Base-by-base conservation (phyloP, 768 basidiomycete species). In the Tylopilus vinaceipallidus region DNA sequence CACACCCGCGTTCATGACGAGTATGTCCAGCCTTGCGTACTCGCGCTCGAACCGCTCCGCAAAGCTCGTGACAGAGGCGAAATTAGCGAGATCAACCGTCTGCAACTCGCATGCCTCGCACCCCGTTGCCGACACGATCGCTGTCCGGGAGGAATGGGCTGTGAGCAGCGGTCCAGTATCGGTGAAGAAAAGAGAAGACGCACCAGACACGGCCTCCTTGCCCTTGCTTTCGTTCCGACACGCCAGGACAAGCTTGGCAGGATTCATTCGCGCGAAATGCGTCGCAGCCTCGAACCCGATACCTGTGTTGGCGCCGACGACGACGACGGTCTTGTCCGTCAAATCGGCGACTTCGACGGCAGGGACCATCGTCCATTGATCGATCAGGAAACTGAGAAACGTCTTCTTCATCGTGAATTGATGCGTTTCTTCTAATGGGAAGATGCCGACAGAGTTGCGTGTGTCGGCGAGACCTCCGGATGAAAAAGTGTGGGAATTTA, bases 1-100 rank as follows among this genome's bases (percentile, higher is more conserved):
- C 2, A 72, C 45, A 0, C 53, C 76, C 1, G 78, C 76, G 23
- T 79, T 79, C 59, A 72, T 69, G 12, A 79, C 65, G 2, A 81
- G 59, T 20, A 78, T 52, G 20, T 62, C 60, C 7, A 59, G 29
- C 19, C 48, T 45, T 11, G 44, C 57, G n/a, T 20, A 43, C 6
- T 59, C 57, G 0, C 27, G 35, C 1, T 50, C 16, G 8, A 56
- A 48, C 20, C 22, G 45, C 24, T 59, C 52, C n/a, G 42, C 45
- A 10, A 61, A 59, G 4, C 40, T 29, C 3, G 3, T 36, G 10
- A 62, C 54, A 2, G 60, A 61, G 6, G 49, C 2, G 40, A 61
- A 62, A 7, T 56, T 43, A 2, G 52, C 48, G 1, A 62, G 49
- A n/a, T 62, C 54, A 22, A 62, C 27, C 2, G 0, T 42, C 47